These are phyloP conservation scores for Pinus taeda DNA, from an alignment of 75 land plant genomes.

Conservation along the genomic window DNA sequence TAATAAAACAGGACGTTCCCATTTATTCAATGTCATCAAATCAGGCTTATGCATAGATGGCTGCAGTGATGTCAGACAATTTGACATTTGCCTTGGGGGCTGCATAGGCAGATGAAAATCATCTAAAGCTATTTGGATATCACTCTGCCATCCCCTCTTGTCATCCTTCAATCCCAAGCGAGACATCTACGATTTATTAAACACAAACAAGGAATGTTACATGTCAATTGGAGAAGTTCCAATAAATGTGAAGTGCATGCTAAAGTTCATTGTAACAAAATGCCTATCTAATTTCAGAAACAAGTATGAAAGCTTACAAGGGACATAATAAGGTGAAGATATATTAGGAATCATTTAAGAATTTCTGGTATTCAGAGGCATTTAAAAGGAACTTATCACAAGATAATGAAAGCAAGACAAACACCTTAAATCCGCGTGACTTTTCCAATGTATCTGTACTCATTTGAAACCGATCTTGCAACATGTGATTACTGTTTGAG, in stretches of 20 bases:
- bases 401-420: background rate
- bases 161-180: slow-evolving; percentile 8
- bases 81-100: slow-evolving; percentile 3
- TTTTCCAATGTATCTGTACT: background rate
- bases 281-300: background rate
- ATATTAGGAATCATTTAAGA: background rate
- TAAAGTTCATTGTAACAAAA: background rate
- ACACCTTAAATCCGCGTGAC: slow-evolving; percentile 7
- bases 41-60: slow-evolving; percentile 9
- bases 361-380: background rate
- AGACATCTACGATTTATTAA: slow-evolving; percentile 1
- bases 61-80: slow-evolving; percentile 3
- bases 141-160: slow-evolving; percentile 3
- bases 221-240: background rate
- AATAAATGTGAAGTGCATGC: background rate
- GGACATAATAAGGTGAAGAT: background rate
- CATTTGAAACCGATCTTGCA: slow-evolving; percentile 7
- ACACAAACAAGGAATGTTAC: background rate
- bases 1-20: background rate
- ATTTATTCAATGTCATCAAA: slow-evolving; percentile 1
- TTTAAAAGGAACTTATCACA: background rate
- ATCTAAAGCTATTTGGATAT: slow-evolving; percentile 10
- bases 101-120: slow-evolving; percentile 8
- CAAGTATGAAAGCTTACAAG: background rate
- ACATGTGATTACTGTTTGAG: slow-evolving; percentile 4